Evolutionary conservation across 257 asterid genomes (phyloP), one percentile per base, ranked within the genome.

Genomic region (Scutellaria galericulata): DNA sequence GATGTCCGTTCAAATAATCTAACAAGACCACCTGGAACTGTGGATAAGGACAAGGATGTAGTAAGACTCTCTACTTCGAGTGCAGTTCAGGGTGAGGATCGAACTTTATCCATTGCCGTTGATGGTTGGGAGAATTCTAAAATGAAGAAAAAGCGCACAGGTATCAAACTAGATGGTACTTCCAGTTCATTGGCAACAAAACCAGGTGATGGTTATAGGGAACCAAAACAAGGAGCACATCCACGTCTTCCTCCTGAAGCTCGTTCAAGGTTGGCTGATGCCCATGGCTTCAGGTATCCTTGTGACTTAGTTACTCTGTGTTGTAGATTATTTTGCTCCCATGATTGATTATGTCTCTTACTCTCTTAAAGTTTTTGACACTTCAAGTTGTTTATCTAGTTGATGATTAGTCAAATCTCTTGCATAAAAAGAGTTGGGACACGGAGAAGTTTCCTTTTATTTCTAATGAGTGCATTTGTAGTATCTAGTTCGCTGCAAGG

Each of bases 61-160:
- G 76, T 75, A 74, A 83, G 96, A 82, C 79, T 84, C 67, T 77
- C 95, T 70, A 86, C 71, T 74, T 74, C 85, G 80, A 80, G 76
- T 81, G 71, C 81, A 64, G 83, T 71, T 51, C 95, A 83, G 75
- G 81, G 89, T 45, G 96, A 90, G 75, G 93, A 86, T 80, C 83
- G 90, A 66, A 58, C 83, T 44, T 75, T 84, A 48, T 81, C 97
- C 24, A 67, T 82, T 69, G 80, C 83, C 62, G 86, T 84, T 73
- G 97, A 90, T 74, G 95, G 97, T 81, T 93, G 97, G 98, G 98
- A 93, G 78, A 89, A 84, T 78, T 80, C 89, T 51, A 93, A 87
- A 87, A 93, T 83, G 94, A 93, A 93, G 91, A 93, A 87, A 77
- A 93, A 88, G 75, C 98, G 97, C 57, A 89, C 98, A 40, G 87